Base-by-base conservation (phyloP, 768 basidiomycete species). In the Clitopilus passeckerianus region DNA sequence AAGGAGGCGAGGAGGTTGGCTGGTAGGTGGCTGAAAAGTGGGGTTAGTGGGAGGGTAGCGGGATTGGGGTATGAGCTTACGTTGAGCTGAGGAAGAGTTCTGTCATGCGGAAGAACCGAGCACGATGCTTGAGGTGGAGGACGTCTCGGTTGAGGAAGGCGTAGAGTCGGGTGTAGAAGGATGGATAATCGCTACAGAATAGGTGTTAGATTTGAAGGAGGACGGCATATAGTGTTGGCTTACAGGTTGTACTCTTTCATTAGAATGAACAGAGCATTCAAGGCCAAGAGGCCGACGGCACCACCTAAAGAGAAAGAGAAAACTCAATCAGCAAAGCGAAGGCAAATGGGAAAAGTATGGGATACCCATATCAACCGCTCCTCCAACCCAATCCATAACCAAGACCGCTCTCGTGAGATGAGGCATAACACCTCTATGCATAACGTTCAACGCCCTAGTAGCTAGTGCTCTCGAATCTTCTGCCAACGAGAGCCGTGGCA, bases 211-310 rank as follows among this genome's bases (percentile, higher is more conserved):
- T 30, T 22, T 12, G 6, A 58, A 4, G 53, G 10, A 10, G 22
- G 6, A 54, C 16, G 37, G 14, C 43, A 6, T 37, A 56, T 66
- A 52, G 56, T 35, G 52, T 58, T 54, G 59, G 80, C 91, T 68
- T 67, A 93, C 95, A 99, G 79, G 65, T 97, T 97, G 68, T 97
- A 95, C 56, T 94, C 87, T 60, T 84, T 90, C 74, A 98, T 98
- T 61, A 99, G 78, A 12, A 89, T 83, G 68, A 94, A 98, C 54
- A 99, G 73, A 1, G 92, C 89, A 65, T 98, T 98, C 63, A 99
- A 79, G 1, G 93, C 94, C 46, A 98, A 76, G 58, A 99, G 78
- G 1, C 93, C 97, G 15, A 91, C 81, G 0, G 86, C 82, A 1
- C 93, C 95, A 34, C 95, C 93, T 91, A 61, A 16, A 34, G 44